phyloP scores from a whole-genome alignment of 768 basidiomycete species.

The Pleurotus salmoneostramineus region DNA sequence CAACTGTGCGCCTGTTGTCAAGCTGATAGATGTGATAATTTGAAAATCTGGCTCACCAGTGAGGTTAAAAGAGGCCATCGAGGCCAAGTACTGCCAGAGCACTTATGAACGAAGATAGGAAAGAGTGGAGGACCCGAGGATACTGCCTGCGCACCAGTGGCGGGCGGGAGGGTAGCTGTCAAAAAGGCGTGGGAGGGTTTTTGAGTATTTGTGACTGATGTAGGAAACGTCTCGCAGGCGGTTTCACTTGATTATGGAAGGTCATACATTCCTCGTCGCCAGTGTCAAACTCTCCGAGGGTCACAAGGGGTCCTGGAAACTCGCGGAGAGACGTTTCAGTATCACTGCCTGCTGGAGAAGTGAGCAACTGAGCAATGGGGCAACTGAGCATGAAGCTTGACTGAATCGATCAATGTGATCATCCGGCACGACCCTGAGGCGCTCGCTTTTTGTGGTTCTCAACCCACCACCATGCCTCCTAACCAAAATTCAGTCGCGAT shows the following conservation, averaged over 20 bases:
- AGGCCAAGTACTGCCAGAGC: constrained; percentile 26
- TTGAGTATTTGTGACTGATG: constrained; percentile 3
- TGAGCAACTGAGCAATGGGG: no score
- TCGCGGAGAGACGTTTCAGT: no score
- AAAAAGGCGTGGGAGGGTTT: background rate
- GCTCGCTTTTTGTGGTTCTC: background rate
- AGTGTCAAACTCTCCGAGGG: background rate
- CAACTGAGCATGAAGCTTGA: no score
- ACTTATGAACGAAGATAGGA: constrained; percentile 13
- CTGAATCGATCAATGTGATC: background rate
- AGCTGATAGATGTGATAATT: background rate
- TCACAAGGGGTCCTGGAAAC: background rate
- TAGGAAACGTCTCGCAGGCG: background rate
- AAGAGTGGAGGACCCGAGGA: constrained; percentile 10
- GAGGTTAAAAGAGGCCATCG: constrained; percentile 45
- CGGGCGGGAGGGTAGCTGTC: background rate
- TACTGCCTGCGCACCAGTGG: constrained; percentile 5
- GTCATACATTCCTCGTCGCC: background rate
- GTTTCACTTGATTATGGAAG: constrained; percentile 6
- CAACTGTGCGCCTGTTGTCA: constrained; percentile 33
- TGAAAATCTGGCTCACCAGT: constrained; percentile 28
- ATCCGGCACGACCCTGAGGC: background rate
- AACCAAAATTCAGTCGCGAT: constrained; percentile 11
- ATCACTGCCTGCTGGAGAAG: no score
- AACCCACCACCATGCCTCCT: constrained; percentile 19